Conservation (phyloP, 768 basidiomycete species). For the Lactarius akahatsu region DNA sequence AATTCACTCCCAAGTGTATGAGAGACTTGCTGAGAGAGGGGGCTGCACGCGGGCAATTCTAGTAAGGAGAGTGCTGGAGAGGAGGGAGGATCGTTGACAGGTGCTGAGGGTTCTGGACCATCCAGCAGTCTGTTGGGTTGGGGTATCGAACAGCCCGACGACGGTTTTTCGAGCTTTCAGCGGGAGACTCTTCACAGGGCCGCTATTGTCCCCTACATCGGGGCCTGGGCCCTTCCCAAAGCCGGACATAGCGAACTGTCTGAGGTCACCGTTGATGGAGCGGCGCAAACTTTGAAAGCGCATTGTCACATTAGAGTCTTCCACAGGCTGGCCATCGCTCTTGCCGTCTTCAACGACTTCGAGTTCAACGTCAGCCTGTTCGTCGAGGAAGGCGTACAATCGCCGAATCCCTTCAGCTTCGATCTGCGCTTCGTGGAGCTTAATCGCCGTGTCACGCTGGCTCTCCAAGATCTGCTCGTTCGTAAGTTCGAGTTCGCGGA, state of each 20-base stretch:
- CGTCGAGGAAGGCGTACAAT: constrained; percentile 66
- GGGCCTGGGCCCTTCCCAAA: constrained; percentile 31
- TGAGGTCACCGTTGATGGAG: constrained; percentile 41
- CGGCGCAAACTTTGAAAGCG: constrained; percentile 49
- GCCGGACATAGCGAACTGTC: constrained; percentile 20
- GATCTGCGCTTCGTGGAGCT: constrained; percentile 66
- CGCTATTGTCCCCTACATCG: constrained; percentile 34
- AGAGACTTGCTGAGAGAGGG: constrained; percentile 2
- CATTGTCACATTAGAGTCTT: constrained; percentile 41
- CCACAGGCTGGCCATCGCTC: constrained; percentile 36
- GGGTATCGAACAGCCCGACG: constrained; percentile 58
- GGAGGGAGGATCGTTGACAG: constrained; percentile 13
- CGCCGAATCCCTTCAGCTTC: constrained; percentile 70
- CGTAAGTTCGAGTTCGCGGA: constrained; percentile 72
- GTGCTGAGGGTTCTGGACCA: constrained; percentile 9
- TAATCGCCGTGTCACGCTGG: constrained; percentile 58
- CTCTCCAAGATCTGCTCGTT: constrained; percentile 65
- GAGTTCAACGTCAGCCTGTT: constrained; percentile 52
- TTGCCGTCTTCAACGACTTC: constrained; percentile 41
- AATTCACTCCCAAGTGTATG: constrained; percentile 57
- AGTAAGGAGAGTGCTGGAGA: constrained; percentile 26
- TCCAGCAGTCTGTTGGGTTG: constrained; percentile 22
- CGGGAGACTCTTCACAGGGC: constrained; percentile 12
- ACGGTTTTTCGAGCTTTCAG: constrained; percentile 51
- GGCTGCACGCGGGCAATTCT: constrained; percentile 22